Conservation (phyloP, 805 yeast species). For the Schizosaccharomyces osmophilus region DNA sequence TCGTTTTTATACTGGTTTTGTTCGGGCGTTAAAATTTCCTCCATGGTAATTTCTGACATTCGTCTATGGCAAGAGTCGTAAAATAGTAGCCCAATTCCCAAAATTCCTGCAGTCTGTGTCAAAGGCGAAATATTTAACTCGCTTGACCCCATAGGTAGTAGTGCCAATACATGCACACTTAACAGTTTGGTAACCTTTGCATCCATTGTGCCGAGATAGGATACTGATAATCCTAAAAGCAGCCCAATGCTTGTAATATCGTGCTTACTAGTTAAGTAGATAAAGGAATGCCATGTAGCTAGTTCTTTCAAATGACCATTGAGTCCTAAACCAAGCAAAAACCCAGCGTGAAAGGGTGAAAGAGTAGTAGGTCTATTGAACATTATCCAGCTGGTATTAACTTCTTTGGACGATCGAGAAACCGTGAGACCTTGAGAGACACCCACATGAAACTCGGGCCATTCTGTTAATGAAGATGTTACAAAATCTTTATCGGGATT, state of each 20-base stretch:
- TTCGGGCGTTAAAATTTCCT: slow-evolving; percentile 24
- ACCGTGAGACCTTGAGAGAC: slow-evolving; percentile 66
- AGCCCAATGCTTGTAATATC: slow-evolving; percentile 66
- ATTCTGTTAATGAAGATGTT: slow-evolving; percentile 26
- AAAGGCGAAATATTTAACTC: slow-evolving; percentile 60
- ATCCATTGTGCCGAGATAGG: slow-evolving; percentile 62
- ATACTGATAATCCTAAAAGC: slow-evolving; percentile 78
- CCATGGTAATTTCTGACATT: slow-evolving; percentile 54
- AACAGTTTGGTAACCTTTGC: slow-evolving; percentile 67
- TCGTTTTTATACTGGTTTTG: slow-evolving; percentile 22
- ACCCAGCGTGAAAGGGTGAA: slow-evolving; percentile 80
- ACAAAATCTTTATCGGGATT: slow-evolving; percentile 31
- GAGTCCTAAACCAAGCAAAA: slow-evolving; percentile 71
- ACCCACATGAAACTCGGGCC: slow-evolving; percentile 89
- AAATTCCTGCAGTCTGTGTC: slow-evolving; percentile 76
- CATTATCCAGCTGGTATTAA: slow-evolving; percentile 76
- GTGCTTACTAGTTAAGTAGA: slow-evolving; percentile 75
- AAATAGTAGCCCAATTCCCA: slow-evolving; percentile 75
- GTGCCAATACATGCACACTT: slow-evolving; percentile 77
- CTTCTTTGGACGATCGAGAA: slow-evolving; percentile 39
- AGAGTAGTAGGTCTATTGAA: slow-evolving; percentile 55
- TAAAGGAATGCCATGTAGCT: slow-evolving; percentile 93
- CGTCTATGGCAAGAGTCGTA: slow-evolving; percentile 55
- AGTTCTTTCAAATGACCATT: slow-evolving; percentile 63
- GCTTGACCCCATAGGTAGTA: slow-evolving; percentile 74